Base-by-base conservation (phyloP, 1,284 basidiomycete genomes). In the Uromyces viciae-fabae region DNA sequence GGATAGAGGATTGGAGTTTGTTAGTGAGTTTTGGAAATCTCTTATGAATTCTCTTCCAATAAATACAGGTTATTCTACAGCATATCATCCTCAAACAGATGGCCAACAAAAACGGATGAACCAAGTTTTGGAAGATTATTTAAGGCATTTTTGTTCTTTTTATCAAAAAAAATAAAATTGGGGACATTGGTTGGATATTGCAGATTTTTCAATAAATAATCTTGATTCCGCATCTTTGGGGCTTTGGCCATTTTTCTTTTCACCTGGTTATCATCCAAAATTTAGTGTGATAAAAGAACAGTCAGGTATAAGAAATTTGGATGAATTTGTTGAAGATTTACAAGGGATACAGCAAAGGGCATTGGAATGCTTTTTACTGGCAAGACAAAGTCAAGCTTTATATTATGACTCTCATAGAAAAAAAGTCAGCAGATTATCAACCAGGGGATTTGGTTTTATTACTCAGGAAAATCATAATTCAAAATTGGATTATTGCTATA, bases 211-310 rank as follows among this genome's bases (percentile, higher is more conserved):
- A 0, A 83, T 84, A 74, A 87, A 87, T 83, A 85, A 86, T 64
- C 81, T 82, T 0, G 68, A 56, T 11, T 49, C 85, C 42, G 58
- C 82, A 0, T 85, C 86, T 1, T 88, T 86, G n/a, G 19, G 38
- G 5, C 4, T 85, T 88, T 0, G 0, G 83, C 86, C 88, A 0
- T 89, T 89, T 85, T 87, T 84, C 49, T 86, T 87, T 43, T 87
- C 87, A 73, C 82, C 85, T n/a, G 88, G 85, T 9, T 87, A 84
- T 69, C 82, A 86, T 69, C 87, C 87, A 11, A 25, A 54, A 17
- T 42, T 52, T 28, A 72, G 49, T 31, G 49, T 54, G 15, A 56
- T 79, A n/a, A 43, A 28, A 1, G 54, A 60, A 49, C 11, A n/a
- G 1, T 72, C 42, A 4, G 36, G n/a, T 19, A 9, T 56, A 14